phyloP scores from a whole-genome alignment of 1,284 basidiomycete species.

The Cryptococcus hybrid region DNA sequence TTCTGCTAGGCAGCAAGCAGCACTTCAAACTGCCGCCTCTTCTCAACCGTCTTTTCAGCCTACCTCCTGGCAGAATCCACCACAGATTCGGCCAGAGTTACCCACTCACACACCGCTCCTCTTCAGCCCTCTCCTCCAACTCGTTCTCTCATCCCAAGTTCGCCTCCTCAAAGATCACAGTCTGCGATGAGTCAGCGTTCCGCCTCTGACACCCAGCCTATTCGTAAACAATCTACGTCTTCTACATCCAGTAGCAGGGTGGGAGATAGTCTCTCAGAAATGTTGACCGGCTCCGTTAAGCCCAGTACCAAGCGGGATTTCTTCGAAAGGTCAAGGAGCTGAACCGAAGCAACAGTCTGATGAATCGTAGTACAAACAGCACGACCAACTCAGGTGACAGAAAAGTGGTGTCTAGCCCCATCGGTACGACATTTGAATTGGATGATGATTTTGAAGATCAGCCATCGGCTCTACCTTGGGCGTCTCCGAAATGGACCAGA shows the following conservation, averaged over 20 bases:
- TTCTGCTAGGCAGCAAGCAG: constrained; percentile 6
- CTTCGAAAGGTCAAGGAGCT: constrained; percentile 56
- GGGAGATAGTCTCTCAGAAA: constrained; percentile 16
- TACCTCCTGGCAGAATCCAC: background rate
- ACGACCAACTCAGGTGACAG: constrained; percentile 7
- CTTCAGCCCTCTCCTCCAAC: background rate
- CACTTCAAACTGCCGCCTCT: constrained; percentile 3
- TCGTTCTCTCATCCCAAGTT: constrained; percentile 4
- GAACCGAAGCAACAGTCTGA: constrained; percentile 2
- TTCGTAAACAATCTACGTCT: constrained; percentile 18
- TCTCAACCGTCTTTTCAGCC: background rate
- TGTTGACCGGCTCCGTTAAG: constrained; percentile 8
- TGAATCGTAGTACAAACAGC: constrained; percentile 13
- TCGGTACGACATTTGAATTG: constrained; percentile 12
- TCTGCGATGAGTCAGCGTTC: constrained; percentile 21
- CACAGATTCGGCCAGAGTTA: constrained; percentile 3
- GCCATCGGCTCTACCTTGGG: constrained; percentile 17
- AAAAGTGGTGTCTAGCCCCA: constrained; percentile 17
- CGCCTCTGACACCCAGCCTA: constrained; percentile 2
- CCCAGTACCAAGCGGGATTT: constrained; percentile 34
- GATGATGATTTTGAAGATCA: constrained; percentile 26
- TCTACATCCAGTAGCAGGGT: constrained; percentile 9
- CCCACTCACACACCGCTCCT: constrained; percentile 9
- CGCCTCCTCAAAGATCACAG: constrained; percentile 17
- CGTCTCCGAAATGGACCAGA: constrained; percentile 6